Conservation (phyloP, 768 basidiomycete species). For the Agrocybe pediades region DNA sequence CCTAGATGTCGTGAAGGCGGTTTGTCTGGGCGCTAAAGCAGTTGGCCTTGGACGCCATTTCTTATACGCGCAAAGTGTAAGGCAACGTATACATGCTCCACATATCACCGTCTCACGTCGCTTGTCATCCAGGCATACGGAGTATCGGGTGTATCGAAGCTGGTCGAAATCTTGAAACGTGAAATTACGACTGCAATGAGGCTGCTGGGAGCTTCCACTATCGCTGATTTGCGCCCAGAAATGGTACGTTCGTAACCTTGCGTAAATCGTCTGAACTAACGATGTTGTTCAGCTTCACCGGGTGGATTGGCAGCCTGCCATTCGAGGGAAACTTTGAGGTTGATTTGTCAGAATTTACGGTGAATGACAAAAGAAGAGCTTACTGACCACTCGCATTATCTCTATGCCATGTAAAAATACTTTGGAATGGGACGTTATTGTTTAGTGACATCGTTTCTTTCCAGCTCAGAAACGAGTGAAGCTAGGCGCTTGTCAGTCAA, state of each 20-base stretch:
- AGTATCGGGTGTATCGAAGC: conserved; percentile 65
- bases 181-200: conserved; percentile 82
- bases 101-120: not conserved
- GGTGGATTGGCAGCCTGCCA: conserved; percentile 51
- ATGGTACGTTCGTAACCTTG: conserved; percentile 47
- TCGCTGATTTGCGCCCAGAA: conserved; percentile 71
- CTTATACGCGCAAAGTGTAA: conserved; percentile 83
- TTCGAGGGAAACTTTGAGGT: conserved; percentile 32
- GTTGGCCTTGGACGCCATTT: conserved; percentile 87
- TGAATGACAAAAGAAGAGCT: no score
- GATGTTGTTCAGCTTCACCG: conserved; percentile 53
- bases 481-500: conserved; percentile 39
- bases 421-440: not conserved
- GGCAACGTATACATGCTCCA: conserved; percentile 16
- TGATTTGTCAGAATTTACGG: conserved; percentile 3
- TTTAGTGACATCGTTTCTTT: conserved; percentile 4
- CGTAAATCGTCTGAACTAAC: not conserved
- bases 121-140: conserved; percentile 68
- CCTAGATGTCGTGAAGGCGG: conserved; percentile 82
- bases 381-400: no score
- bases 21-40: conserved; percentile 86
- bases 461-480: conserved; percentile 41
- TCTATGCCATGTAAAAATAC: no score
- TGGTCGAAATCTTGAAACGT: conserved; percentile 66
- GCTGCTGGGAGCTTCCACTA: conserved; percentile 65